These are phyloP conservation scores for Rhododendron ferrugineum DNA, from an alignment of 148 eudicot species.

Conservation along the genomic window DNA sequence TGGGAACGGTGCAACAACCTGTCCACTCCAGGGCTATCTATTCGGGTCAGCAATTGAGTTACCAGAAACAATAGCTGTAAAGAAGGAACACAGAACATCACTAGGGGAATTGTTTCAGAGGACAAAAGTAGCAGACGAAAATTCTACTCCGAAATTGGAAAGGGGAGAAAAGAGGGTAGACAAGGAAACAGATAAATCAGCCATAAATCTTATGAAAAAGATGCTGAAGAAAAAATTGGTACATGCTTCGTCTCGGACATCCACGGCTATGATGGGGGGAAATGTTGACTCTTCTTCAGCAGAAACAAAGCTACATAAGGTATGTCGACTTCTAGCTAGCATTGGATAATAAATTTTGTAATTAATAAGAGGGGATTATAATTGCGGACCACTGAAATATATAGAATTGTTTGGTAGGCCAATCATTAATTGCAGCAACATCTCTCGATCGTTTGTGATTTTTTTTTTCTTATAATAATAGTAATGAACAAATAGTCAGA, in stretches of 20 bases:
- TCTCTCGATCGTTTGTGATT: background rate
- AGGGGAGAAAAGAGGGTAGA: conserved; percentile 43
- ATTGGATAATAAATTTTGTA: background rate
- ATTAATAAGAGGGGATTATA: too few species aligned
- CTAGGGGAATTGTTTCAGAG: conserved; percentile 80
- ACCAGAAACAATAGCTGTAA: conserved; percentile 44
- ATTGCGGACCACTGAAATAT: background rate
- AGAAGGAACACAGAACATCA: conserved; percentile 60
- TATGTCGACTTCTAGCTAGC: conserved; percentile 12
- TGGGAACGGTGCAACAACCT: conserved; percentile 30
- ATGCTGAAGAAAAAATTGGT: conserved; percentile 49
- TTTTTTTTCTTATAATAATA: too few species aligned
- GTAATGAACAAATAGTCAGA: background rate
- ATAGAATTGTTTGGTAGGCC: background rate
- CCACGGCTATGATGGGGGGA: conserved; percentile 32
- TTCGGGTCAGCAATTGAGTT: conserved; percentile 62
- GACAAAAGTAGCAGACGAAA: conserved; percentile 62
- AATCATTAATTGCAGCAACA: background rate
- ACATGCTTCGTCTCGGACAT: conserved; percentile 35
- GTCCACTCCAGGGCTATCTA: conserved; percentile 77
- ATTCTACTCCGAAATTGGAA: conserved; percentile 28
- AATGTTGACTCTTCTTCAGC: conserved; percentile 36
- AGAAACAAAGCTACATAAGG: conserved; percentile 70
- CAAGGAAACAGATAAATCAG: conserved; percentile 52
- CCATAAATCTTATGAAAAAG: conserved; percentile 52